Percentiles rank a stretch among this genome's conserved stretches.
Evolutionary conservation across 2,329 filamentous ascomycete species (phyloP).

Genomic region (Trichoderma endophyticum): DNA sequence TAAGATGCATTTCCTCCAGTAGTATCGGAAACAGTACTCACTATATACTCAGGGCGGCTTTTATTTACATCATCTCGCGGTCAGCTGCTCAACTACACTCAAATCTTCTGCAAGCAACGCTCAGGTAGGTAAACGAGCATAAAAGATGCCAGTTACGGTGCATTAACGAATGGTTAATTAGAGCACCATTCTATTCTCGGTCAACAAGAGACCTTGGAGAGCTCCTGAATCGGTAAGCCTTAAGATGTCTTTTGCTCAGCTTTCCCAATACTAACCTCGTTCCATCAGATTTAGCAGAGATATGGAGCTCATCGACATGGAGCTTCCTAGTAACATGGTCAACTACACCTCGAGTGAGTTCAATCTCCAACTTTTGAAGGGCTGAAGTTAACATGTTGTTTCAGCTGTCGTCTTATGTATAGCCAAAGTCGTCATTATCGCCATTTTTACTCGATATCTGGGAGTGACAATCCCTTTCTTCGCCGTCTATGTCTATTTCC

Average conservation of each 20-base stretch:
- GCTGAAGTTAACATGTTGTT: not conserved
- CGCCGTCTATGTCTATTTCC: not conserved
- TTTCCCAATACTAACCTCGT: not conserved
- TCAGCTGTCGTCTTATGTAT: not conserved
- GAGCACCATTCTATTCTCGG: slow-evolving; percentile 14
- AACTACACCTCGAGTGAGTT: slow-evolving; percentile 15
- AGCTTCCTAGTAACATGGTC: slow-evolving; percentile 9
- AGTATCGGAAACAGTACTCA: not conserved
- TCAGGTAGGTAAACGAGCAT: not conserved
- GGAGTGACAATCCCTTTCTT: slow-evolving; percentile 16
- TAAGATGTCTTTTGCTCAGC: not conserved
- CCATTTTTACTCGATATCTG: slow-evolving; percentile 15
- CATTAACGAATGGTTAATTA: not conserved
- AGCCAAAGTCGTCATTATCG: slow-evolving; percentile 1
- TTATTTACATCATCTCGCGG: slow-evolving; percentile 7
- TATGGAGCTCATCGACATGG: slow-evolving; percentile 19
- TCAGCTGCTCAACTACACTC: slow-evolving; percentile 8
- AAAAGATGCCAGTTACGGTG: no score
- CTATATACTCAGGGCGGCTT: not conserved
- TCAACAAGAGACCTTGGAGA: slow-evolving; percentile 3
- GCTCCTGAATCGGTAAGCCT: slow-evolving; percentile 10
- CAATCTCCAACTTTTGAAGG: not conserved
- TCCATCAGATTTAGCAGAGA: slow-evolving; percentile 16
- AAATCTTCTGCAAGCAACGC: not conserved
- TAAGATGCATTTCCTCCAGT: not conserved